Base-by-base conservation (phyloP, 2,329 filamentous ascomycete species). In the Colletotrichum viniferum region DNA sequence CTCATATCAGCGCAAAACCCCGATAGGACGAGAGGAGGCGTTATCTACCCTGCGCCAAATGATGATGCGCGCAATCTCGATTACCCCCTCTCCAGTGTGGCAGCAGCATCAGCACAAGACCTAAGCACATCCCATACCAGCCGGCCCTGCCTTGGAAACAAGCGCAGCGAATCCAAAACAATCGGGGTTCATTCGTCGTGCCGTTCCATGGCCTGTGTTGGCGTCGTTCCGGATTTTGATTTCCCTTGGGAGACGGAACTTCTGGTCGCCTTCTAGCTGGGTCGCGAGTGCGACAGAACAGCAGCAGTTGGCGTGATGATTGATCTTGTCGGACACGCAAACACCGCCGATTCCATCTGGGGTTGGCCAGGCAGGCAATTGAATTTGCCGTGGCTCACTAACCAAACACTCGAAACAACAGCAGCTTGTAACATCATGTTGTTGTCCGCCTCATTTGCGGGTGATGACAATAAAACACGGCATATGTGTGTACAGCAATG, bases 401-500 rank as follows among this genome's bases (percentile, higher is more conserved):
- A 30, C 65, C 52, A 58, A 73, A 30, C 30, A 52, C 10, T 9
- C 14, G 43, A 4, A 16, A 55, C 10, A 48, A 18, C 65, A 61
- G 56, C 30, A 12, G 3, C 21, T 16, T 34, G 56, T 36, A 56
- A 66, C 28, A 52, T 67, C n/a, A 68, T 24, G 6, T 5, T 14
- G 60, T 21, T 2, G 2, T 7, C 10, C n/a, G 38, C 62, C 63
- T 73, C 16, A 14, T 12, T 13, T 5, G 43, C n/a, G n/a, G n/a
- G 6, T 5, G 63, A 61, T 55, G 12, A 9, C 30, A 55, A 72
- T 72, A 73, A 76, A 87, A 34, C 43, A 63, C 83, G 89, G 89
- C 89, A 90, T 90, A 84, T 85, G 89, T 90, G 89, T 90, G 89
- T 90, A 90, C 89, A 89, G 87, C 88, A 87, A 82, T 84, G 88